Evolutionary conservation across 2,329 filamentous ascomycete genomes (phyloP).

Genomic region (Rhinocladiella similis): DNA sequence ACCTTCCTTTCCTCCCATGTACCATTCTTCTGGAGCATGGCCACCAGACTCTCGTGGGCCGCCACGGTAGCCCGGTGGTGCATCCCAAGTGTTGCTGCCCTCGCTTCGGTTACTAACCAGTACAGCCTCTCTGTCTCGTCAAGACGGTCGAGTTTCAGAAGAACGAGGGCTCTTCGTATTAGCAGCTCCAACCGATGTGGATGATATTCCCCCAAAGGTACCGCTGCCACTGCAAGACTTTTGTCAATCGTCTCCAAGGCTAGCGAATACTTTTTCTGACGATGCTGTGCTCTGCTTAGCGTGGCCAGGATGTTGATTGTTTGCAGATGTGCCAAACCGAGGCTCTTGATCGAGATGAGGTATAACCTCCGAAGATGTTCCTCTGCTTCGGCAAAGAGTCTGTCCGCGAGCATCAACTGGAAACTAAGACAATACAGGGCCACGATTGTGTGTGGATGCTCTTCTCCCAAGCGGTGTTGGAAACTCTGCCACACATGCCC

Average conservation of each 20-base stretch:
- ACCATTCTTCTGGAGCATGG: background rate
- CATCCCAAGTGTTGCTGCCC: slow-evolving; percentile 1
- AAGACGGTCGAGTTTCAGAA: slow-evolving; percentile 1
- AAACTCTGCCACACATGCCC: background rate
- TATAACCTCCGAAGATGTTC: background rate
- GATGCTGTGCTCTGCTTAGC: slow-evolving; percentile 2
- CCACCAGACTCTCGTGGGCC: slow-evolving; percentile 4
- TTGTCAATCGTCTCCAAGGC: slow-evolving; percentile 1
- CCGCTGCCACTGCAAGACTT: background rate
- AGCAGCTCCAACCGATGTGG: slow-evolving; percentile 10
- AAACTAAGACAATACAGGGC: slow-evolving; percentile 4
- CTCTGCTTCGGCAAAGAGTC: slow-evolving; percentile 3
- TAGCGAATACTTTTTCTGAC: background rate
- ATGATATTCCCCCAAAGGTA: slow-evolving; percentile 4
- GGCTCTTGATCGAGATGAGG: background rate
- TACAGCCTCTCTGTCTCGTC: slow-evolving; percentile 5
- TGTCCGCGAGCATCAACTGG: slow-evolving; percentile 2
- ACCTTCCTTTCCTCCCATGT: slow-evolving; percentile 6
- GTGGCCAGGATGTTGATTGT: slow-evolving; percentile 7
- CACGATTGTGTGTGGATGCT: slow-evolving; percentile 4
- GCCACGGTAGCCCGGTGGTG: slow-evolving; percentile 1
- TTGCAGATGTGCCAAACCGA: background rate
- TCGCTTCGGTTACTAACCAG: slow-evolving; percentile 4
- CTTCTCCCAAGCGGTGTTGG: background rate
- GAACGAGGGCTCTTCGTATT: slow-evolving; percentile 4